Percentiles rank a stretch among this genome's conserved stretches.
Conservation (phyloP, 2,329 filamentous ascomycete genomes). For the Trichophyton mentagrophytes region DNA sequence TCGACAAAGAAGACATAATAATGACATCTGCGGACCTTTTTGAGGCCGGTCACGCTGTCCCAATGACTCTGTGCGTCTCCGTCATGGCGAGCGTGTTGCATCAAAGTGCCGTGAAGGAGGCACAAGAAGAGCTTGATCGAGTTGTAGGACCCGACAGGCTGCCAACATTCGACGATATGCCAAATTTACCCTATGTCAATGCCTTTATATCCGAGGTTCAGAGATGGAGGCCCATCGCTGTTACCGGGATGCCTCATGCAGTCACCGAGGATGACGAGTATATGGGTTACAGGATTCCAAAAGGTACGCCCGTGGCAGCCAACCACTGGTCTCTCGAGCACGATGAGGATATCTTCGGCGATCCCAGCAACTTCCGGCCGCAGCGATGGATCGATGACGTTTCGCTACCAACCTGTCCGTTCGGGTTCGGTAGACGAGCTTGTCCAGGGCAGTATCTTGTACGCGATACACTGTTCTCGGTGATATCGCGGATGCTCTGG, state of each 20-base stretch:
- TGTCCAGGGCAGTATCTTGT: constrained; percentile 27
- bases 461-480: constrained; percentile 35
- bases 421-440: constrained; percentile 45
- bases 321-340: constrained; percentile 34
- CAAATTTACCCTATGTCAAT: constrained; percentile 26
- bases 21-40: neutral
- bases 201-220: constrained; percentile 29
- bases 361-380: constrained; percentile 30
- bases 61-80: neutral
- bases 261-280: constrained; percentile 36
- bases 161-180: constrained; percentile 28
- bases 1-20: neutral
- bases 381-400: constrained; percentile 27
- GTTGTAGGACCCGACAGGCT: constrained; percentile 25
- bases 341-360: constrained; percentile 27
- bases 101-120: constrained; percentile 11
- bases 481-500: constrained; percentile 46
- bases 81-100: neutral
- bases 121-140: constrained; percentile 33
- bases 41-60: neutral
- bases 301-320: constrained; percentile 34
- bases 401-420: constrained; percentile 43
- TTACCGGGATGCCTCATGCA: constrained; percentile 36
- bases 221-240: constrained; percentile 30
- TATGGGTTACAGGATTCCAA: constrained; percentile 37